phyloP scores from a whole-genome alignment of 495 filamentous ascomycete genomes.

The Xylaria curta region DNA sequence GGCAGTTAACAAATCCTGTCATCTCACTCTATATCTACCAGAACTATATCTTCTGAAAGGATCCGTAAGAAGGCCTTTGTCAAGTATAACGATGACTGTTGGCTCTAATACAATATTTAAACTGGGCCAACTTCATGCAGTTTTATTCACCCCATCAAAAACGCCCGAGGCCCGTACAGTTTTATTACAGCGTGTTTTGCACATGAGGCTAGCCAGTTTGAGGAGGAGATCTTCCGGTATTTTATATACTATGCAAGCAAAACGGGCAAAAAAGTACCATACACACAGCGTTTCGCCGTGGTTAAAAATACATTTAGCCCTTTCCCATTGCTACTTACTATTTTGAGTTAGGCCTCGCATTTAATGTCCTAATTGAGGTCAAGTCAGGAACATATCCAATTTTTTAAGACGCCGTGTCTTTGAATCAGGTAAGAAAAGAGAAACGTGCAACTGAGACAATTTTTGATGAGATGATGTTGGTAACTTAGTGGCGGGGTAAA shows the following conservation, averaged over 20 bases:
- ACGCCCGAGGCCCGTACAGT: background rate
- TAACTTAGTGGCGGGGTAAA: background rate
- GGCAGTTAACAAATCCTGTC: conserved; percentile 5
- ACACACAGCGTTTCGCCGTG: conserved; percentile 1
- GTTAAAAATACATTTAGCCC: conserved; percentile 21
- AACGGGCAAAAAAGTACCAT: background rate
- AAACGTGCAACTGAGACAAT: background rate
- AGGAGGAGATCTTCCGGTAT: background rate
- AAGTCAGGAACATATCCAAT: background rate
- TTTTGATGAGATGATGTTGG: background rate
- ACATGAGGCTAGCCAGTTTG: background rate
- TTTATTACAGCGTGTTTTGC: background rate
- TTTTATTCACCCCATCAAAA: conserved; percentile 6
- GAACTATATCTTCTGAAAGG: background rate
- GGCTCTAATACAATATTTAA: background rate
- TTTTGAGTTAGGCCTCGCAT: background rate
- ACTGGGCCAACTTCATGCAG: conserved; percentile 10
- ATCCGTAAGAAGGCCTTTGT: background rate
- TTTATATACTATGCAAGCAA: background rate
- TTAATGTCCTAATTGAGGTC: background rate
- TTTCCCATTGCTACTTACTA: background rate
- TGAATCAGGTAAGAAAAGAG: background rate
- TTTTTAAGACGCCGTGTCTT: background rate
- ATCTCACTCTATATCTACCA: background rate
- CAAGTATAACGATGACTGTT: background rate